Percentiles rank a stretch among this genome's conserved stretches.
Evolutionary conservation across 768 basidiomycete genomes (phyloP).

Genomic region (Naganishia randhawae): DNA sequence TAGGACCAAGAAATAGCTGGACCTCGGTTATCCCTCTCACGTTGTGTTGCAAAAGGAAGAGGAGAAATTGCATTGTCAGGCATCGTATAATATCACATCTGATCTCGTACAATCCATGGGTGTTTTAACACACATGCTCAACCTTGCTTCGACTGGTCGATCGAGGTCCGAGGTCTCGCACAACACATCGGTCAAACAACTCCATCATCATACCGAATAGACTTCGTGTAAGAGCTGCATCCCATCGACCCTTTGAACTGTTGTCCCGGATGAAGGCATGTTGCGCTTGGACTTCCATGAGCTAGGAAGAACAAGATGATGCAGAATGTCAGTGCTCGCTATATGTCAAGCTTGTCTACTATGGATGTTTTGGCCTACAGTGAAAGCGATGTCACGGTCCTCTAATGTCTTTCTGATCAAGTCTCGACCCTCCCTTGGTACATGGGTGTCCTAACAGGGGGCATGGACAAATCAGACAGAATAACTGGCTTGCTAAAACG

Average conservation of each 20-base stretch:
- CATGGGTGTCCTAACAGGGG: slow-evolving; percentile 73
- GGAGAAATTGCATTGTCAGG: background rate
- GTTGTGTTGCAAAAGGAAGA: background rate
- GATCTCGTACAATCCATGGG: background rate
- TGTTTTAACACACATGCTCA: slow-evolving; percentile 74
- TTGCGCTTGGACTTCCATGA: slow-evolving; percentile 93
- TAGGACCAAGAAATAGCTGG: too few species aligned
- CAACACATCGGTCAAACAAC: slow-evolving; percentile 83
- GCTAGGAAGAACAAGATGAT: slow-evolving; percentile 54
- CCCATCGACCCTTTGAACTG: slow-evolving; percentile 88
- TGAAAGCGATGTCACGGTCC: slow-evolving; percentile 66
- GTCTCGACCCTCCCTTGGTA: slow-evolving; percentile 79
- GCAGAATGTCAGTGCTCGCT: background rate
- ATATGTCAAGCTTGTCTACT: background rate
- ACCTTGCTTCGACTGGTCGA: slow-evolving; percentile 55
- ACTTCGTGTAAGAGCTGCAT: slow-evolving; percentile 78
- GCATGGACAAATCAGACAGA: background rate
- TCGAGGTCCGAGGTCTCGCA: slow-evolving; percentile 73
- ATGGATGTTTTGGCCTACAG: slow-evolving; percentile 56
- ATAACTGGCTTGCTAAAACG: background rate
- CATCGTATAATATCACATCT: slow-evolving; percentile 1
- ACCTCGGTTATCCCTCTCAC: background rate
- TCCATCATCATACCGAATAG: slow-evolving; percentile 86
- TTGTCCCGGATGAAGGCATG: slow-evolving; percentile 95
- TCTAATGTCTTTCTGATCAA: slow-evolving; percentile 78